These are phyloP conservation scores for Tephrocybe sp. DNA, from an alignment of 768 basidiomycete species.

Conservation along the genomic window DNA sequence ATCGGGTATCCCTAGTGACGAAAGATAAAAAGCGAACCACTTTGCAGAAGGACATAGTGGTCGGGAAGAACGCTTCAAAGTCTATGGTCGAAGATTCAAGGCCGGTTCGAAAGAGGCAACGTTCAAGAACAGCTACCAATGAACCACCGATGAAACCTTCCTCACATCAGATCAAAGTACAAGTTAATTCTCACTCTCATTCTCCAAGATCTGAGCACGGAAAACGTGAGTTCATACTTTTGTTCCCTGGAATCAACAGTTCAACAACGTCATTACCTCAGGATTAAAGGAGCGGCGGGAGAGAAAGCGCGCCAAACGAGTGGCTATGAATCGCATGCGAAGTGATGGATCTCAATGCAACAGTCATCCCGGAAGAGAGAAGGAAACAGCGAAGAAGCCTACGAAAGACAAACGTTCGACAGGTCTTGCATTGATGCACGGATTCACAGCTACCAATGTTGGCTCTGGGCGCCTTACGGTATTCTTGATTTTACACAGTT, in stretches of 20 bases:
- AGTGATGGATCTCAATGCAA: slow-evolving; percentile 19
- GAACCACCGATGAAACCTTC: neutral
- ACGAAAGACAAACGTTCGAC: slow-evolving; percentile 37
- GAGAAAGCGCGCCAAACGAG: slow-evolving; percentile 56
- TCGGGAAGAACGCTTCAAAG: neutral
- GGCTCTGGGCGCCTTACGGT: slow-evolving; percentile 64
- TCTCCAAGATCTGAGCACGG: slow-evolving; percentile 1
- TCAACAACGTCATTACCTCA: slow-evolving; percentile 21
- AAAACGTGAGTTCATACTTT: slow-evolving; percentile 3
- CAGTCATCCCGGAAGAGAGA: slow-evolving; percentile 9
- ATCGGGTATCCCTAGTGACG: neutral
- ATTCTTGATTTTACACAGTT: slow-evolving; percentile 10
- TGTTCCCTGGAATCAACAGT: too few relatives aligned
- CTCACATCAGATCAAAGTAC: neutral
- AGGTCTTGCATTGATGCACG: slow-evolving; percentile 65
- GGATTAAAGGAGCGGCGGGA: slow-evolving; percentile 67
- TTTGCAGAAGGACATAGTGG: neutral
- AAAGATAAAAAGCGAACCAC: slow-evolving; percentile 7
- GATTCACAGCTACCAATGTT: slow-evolving; percentile 60
- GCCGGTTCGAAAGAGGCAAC: slow-evolving; percentile 2
- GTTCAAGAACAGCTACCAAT: neutral
- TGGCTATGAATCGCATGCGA: slow-evolving; percentile 40
- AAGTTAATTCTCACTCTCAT: neutral
- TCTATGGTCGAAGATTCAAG: neutral
- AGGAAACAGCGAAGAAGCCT: slow-evolving; percentile 22